Evolutionary conservation across 2,329 filamentous ascomycete genomes (phyloP).

Genomic region (Fusarium robinianum): DNA sequence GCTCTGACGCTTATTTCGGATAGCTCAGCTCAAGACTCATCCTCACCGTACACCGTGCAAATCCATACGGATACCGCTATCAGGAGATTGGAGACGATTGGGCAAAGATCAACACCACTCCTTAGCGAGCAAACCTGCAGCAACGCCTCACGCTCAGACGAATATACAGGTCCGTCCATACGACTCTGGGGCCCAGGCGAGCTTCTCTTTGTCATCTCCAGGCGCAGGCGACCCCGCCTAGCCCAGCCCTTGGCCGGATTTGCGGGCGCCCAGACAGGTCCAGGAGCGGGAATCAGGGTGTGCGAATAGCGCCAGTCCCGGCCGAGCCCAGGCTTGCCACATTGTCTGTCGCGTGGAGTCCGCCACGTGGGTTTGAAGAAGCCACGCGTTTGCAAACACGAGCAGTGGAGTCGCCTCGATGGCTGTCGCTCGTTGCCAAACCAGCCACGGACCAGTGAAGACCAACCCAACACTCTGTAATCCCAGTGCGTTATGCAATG

Average conservation of each 20-base stretch:
- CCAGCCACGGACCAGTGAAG: conserved; percentile 16
- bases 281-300: conserved; percentile 16
- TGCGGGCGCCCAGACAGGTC: not conserved
- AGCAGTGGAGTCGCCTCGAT: conserved; percentile 29
- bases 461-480: conserved; percentile 1
- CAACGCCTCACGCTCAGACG: conserved; percentile 10
- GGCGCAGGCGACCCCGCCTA: no score
- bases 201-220: no score
- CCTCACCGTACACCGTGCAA: no score
- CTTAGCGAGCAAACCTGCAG: conserved; percentile 10
- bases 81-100: conserved; percentile 12
- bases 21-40: no score
- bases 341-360: conserved; percentile 26
- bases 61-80: no score
- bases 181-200: no score
- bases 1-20: no score
- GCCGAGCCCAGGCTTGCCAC: conserved; percentile 15
- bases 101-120: conserved; percentile 9
- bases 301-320: conserved; percentile 19
- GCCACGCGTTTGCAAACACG: conserved; percentile 33
- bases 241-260: not conserved
- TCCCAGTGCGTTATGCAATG: conserved; percentile 14
- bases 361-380: conserved; percentile 39
- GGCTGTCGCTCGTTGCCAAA: conserved; percentile 14
- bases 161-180: no score